Base-by-base conservation (phyloP, 148 eudicot species). In the Silene latifolia region DNA sequence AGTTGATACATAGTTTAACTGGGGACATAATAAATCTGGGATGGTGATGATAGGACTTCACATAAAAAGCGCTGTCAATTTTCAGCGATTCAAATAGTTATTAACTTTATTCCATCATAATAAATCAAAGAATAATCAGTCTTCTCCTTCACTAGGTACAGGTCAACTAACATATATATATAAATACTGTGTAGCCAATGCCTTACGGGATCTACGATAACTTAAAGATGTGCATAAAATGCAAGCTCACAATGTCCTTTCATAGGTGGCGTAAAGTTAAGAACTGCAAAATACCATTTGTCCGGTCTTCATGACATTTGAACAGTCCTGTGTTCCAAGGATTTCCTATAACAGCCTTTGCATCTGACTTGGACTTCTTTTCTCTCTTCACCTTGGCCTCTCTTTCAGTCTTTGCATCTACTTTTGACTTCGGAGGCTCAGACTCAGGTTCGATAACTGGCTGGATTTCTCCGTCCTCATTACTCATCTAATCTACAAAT, bases 271-370 rank as follows among this genome's bases (percentile, higher is more conserved):
- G 29, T 27, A 27, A 27, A 27, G 2, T 27, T 27, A 27, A 27
- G 23, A 57, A 53, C n/a, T 20, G 9, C 63, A 19, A 3, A 32
- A 11, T 72, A 78, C 80, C 86, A 76, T 80, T 85, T 60, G 84
- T 78, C 21, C 62, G 82, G 63, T 85, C 76, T 63, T 63, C 67
- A 69, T 69, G 80, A 69, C 83, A 85, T 10, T 80, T 75, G 53
- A 83, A 85, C 62, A 85, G 76, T 57, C 84, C 81, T 4, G 80
- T 83, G 53, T 73, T 72, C 86, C 86, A 80, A 20, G 83, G 84
- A 39, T 53, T 80, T 74, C 86, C 86, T 15, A 76, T 68, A 25
- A 44, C 35, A 7, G 77, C 66, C 57, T 53, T 61, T 48, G 56
- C 79, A 32, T 63, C 70, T 19, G 76, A 23, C 72, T 76, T 51